phyloP scores from a whole-genome alignment of 345 rosid species.

The Gynandropsis gynandra region DNA sequence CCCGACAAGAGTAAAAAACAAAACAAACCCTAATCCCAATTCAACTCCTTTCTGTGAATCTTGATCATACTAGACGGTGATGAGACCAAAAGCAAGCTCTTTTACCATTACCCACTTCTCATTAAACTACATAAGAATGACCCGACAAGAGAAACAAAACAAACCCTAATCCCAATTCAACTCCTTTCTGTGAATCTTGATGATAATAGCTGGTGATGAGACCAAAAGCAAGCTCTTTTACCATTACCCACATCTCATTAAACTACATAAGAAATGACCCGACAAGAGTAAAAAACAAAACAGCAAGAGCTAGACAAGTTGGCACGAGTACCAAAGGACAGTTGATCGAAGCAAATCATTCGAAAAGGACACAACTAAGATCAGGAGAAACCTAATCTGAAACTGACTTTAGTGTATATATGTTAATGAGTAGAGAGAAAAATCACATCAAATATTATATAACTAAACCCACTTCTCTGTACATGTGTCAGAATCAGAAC shows the following conservation, averaged over 20 bases:
- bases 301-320: too few relatives aligned
- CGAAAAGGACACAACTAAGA: constrained; percentile 27
- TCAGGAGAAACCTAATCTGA: constrained; percentile 18
- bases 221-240: constrained; percentile 16
- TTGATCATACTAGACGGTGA: constrained; percentile 73
- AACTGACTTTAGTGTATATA: constrained; percentile 15
- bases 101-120: constrained; percentile 13
- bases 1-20: neutral
- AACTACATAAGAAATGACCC: constrained; percentile 9
- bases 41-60: constrained; percentile 53
- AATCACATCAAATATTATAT: constrained; percentile 19
- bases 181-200: constrained; percentile 74
- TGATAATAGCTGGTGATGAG: constrained; percentile 55
- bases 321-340: too few relatives aligned
- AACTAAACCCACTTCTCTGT: constrained; percentile 23
- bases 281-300: neutral
- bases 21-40: constrained; percentile 14
- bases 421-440: constrained; percentile 18
- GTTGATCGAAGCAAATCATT: constrained; percentile 31
- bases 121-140: constrained; percentile 6
- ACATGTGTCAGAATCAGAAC: constrained; percentile 21
- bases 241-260: constrained; percentile 11
- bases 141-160: constrained; percentile 2
- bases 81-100: constrained; percentile 17
- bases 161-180: constrained; percentile 12